Evolutionary conservation across 2,329 filamentous ascomycete species (phyloP).

Genomic region (Mollisia scopiformis): DNA sequence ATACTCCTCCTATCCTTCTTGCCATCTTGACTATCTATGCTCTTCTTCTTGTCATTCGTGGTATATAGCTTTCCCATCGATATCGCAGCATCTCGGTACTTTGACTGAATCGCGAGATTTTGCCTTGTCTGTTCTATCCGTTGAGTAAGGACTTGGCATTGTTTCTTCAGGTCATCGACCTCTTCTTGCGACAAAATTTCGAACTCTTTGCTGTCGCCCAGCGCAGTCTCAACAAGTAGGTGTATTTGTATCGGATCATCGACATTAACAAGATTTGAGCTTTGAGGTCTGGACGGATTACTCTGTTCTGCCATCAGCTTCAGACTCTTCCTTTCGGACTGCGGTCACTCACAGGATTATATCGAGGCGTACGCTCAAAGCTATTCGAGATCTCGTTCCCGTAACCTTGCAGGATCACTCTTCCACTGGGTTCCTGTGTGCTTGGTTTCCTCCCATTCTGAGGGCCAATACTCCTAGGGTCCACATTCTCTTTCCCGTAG

Average conservation of each 20-base stretch:
- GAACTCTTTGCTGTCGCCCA: constrained; percentile 84
- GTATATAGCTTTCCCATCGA: constrained; percentile 83
- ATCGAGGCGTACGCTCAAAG: constrained; percentile 56
- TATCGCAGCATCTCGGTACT: constrained; percentile 89
- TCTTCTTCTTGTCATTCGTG: constrained; percentile 57
- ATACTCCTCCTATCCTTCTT: constrained; percentile 52
- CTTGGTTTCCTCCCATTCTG: constrained; percentile 11
- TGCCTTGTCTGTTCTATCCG: constrained; percentile 82
- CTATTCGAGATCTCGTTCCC: constrained; percentile 55
- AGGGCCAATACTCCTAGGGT: constrained; percentile 12
- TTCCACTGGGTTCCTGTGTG: constrained; percentile 43
- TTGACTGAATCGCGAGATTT: constrained; percentile 86
- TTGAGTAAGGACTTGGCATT: constrained; percentile 70
- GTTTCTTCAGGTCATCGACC: constrained; percentile 88
- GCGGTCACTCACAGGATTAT: constrained; percentile 54
- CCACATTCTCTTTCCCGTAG: constrained; percentile 20
- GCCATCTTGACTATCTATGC: constrained; percentile 50
- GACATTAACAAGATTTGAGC: constrained; percentile 60
- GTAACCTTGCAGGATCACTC: constrained; percentile 62
- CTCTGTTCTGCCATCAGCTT: constrained; percentile 42
- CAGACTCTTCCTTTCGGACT: not conserved
- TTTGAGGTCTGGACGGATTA: constrained; percentile 55
- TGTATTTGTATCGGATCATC: constrained; percentile 83
- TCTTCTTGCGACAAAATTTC: constrained; percentile 90
- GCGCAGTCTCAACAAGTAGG: constrained; percentile 88